Conservation (phyloP, 2,329 filamentous ascomycete genomes). For the Curvularia sp. region DNA sequence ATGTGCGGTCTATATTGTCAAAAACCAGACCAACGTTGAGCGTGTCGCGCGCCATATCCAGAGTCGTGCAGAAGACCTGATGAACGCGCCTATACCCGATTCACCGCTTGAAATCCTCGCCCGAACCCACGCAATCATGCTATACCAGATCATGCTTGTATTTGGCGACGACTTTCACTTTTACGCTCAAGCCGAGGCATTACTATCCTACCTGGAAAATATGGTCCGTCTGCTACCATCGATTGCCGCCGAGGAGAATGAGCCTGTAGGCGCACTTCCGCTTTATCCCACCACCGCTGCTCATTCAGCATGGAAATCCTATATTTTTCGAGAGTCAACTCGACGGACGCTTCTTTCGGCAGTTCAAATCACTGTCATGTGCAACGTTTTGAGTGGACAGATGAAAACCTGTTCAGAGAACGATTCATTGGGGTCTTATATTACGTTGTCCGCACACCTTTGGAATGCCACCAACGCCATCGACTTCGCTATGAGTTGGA, state of each 20-base stretch:
- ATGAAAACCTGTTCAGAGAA: conserved; percentile 21
- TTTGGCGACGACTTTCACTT: conserved; percentile 35
- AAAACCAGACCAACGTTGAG: conserved; percentile 57
- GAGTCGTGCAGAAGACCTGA: conserved; percentile 54
- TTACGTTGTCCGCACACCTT: conserved; percentile 39
- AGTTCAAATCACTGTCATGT: conserved; percentile 54
- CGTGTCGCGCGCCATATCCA: conserved; percentile 60
- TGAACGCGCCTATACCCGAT: conserved; percentile 32
- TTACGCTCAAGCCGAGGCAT: conserved; percentile 25
- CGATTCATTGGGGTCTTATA: conserved; percentile 16
- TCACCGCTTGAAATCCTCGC: conserved; percentile 33
- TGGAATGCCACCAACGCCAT: conserved; percentile 41
- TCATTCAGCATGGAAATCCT: conserved; percentile 58
- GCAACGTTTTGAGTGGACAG: conserved; percentile 26
- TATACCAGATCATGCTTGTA: conserved; percentile 40
- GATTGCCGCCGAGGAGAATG: conserved; percentile 21
- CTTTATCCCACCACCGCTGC: conserved; percentile 50
- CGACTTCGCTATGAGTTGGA: conserved; percentile 44
- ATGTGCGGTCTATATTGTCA: conserved; percentile 62
- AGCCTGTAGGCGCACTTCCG: conserved; percentile 36
- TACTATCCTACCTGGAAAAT: conserved; percentile 29
- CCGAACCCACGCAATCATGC: conserved; percentile 37
- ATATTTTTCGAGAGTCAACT: conserved; percentile 62
- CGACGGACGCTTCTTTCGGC: conserved; percentile 60
- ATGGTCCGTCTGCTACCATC: conserved; percentile 7